phyloP scores from a whole-genome alignment of 2,329 filamentous ascomycete genomes.

The Aspergillus piperis region DNA sequence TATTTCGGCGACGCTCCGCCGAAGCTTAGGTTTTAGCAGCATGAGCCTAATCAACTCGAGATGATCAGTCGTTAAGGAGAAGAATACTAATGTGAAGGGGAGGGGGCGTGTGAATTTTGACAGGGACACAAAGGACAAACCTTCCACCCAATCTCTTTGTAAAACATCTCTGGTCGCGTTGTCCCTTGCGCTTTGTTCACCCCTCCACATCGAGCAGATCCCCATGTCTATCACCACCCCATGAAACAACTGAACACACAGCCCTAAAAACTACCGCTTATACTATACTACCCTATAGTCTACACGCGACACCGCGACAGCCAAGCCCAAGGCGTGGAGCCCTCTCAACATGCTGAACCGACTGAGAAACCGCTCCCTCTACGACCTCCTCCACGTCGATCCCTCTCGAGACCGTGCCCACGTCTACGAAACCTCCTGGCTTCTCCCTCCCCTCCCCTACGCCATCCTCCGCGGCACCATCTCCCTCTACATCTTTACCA shows the following conservation, averaged over 20 bases:
- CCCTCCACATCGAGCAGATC: background rate
- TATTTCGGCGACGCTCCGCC: slow-evolving; percentile 1
- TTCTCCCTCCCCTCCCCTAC: slow-evolving; percentile 67
- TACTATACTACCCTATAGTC: background rate
- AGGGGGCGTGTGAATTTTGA: background rate
- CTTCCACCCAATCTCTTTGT: background rate
- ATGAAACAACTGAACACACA: background rate
- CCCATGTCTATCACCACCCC: background rate
- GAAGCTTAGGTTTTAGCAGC: slow-evolving; percentile 10
- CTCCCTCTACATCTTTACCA: slow-evolving; percentile 64
- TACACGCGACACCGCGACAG: background rate
- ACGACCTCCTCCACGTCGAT: slow-evolving; percentile 37
- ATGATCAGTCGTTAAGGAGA: background rate
- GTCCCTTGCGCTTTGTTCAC: background rate
- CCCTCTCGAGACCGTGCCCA: slow-evolving; percentile 51
- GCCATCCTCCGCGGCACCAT: slow-evolving; percentile 55
- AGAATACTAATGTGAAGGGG: background rate
- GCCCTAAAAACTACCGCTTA: background rate
- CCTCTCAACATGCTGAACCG: slow-evolving; percentile 19
- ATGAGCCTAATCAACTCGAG: slow-evolving; percentile 4
- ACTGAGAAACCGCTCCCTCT: slow-evolving; percentile 11
- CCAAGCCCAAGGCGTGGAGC: background rate
- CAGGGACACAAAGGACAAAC: background rate
- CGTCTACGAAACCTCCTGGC: slow-evolving; percentile 79
- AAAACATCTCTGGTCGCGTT: background rate